Base-by-base conservation (phyloP, 1,139 yeast genomes). In the Blastobotrys arbuscula region DNA sequence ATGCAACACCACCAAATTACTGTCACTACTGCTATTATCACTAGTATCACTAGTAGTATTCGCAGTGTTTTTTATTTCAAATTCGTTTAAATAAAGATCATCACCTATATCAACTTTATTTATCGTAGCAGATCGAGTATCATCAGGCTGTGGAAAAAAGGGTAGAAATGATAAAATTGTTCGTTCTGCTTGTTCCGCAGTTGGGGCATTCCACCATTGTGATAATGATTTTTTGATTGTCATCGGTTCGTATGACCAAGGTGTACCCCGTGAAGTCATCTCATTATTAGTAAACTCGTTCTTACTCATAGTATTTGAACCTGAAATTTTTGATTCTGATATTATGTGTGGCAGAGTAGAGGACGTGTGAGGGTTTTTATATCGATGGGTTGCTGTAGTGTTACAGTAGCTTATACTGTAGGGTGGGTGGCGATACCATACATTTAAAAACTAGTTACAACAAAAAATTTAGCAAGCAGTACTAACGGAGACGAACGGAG, bases 1-100 rank as follows among this genome's bases (percentile, higher is more conserved):
- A 62, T 88, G 97, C 30, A 88, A 58, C 62, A 88, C 73, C 6
- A 86, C 85, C 19, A 82, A 57, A 58, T 78, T 77, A 16, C 63
- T 65, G 4, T 41, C 7, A n/a, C 19, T 33, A 20, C 15, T 23
- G 21, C 1, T 62, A 39, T 20, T 53, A 52, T 19, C 50, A 50
- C 13, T 28, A 28, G 10, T 5, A 28, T 28, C 12, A 12, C 13
- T 4, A 9, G 31, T 3, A 5, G 31, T 3, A 7, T 38, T 20
- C 18, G 47, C 51, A 28, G 52, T 49, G 36, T 56, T 56, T 13
- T 53, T 54, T 5, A 65, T 58, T 31, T 63, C 65, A 47, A 82
- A 74, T 56, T 81, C 83, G 57, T 80, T 83, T 59, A 84, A 72
- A 52, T 65, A 69, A 13, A 74, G 69, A 9, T 34, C 39, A 19